Evolutionary conservation across 352 stramenopile species (phyloP), one percentile per base, ranked within the genome.

Genomic region (Phytopythium montanum): DNA sequence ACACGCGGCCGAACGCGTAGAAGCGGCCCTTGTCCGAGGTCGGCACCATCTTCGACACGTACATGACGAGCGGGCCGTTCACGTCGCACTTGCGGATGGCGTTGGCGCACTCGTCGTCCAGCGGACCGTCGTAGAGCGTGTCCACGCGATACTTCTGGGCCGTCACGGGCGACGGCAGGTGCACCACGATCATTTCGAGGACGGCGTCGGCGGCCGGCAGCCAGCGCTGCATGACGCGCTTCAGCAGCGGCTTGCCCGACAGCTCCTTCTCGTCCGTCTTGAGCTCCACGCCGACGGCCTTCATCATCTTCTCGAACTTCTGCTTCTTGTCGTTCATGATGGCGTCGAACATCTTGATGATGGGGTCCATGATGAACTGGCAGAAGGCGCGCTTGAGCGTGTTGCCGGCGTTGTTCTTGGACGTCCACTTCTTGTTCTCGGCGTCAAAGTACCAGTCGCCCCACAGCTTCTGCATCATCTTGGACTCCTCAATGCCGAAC

Each of bases 31-130:
- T 89, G 81, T 99, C 98, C 81, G 98, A 98, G 54, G 97, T 99
- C 65, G 98, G 97, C 65, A 99, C 96, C 97, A 99, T 99, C 92
- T 99, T 99, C 21, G 96, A 99, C 67, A 99, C 95, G 91, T 99
- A 99, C 97, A 99, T 99, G 75, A 98, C 98, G 23, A 99, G 81
- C 54, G 96, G 96, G 64, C 96, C 96, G 70, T 96, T 96, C 59
- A 98, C 98, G 77, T 99, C 97, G 69, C 97, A 99, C 66, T 97
- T 99, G 56, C 96, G 89, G 78, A 99, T 99, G 67, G 96, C 97
- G 61, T 91, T 92, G 66, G 96, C 97, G 59, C 93, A 98, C 67
- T 98, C 94, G 73, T 99, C 97, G 76, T 99, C 97, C 36, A 98
- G 83, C 64, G 97, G 97, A 69, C 97, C 98, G 54, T 99, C 96